These are phyloP conservation scores for Kalaharituber pfeilii DNA, from an alignment of 2,329 filamentous ascomycete species.

Conservation along the genomic window DNA sequence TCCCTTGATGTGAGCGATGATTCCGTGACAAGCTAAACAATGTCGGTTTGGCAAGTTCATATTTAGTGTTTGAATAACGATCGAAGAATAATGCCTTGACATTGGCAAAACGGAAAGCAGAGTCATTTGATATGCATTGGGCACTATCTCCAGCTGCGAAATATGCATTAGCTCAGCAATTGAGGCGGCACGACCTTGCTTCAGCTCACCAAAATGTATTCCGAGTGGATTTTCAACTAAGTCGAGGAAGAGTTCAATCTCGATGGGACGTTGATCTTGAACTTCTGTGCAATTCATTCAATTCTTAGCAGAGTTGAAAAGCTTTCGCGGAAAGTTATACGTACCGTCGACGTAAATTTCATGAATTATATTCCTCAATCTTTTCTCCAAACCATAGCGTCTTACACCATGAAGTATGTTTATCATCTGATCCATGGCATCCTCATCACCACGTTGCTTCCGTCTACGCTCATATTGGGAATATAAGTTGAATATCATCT, in stretches of 20 bases:
- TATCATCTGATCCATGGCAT: conserved; percentile 18
- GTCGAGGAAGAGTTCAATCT: conserved; percentile 23
- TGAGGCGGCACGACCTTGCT: not conserved
- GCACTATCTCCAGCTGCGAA: conserved; percentile 21
- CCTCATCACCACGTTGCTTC: conserved; percentile 3
- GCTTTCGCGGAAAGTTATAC: not conserved
- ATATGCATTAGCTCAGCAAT: not conserved
- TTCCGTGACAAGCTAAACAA: conserved; percentile 24
- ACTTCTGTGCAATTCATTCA: conserved; percentile 18
- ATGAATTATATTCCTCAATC: conserved; percentile 13
- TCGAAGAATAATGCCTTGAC: conserved; percentile 24
- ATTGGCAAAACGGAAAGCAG: conserved; percentile 25
- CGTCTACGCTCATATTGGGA: conserved; percentile 20
- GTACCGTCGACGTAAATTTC: conserved; percentile 23
- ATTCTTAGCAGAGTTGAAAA: not conserved
- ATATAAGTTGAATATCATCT: conserved; percentile 21
- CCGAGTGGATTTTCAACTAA: conserved; percentile 21
- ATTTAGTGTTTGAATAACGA: conserved; percentile 14
- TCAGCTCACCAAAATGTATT: conserved; percentile 22
- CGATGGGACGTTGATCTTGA: conserved; percentile 23
- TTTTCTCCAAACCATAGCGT: conserved; percentile 3
- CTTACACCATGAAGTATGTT: conserved; percentile 15
- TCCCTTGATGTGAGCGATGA: conserved; percentile 26
- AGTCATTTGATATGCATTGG: conserved; percentile 26
- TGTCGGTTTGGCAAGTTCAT: conserved; percentile 11